Percentiles rank a stretch among this genome's conserved stretches.
These are phyloP conservation scores for Cytospora paraplurivora DNA, from an alignment of 2,329 filamentous ascomycete species.

Conservation along the genomic window DNA sequence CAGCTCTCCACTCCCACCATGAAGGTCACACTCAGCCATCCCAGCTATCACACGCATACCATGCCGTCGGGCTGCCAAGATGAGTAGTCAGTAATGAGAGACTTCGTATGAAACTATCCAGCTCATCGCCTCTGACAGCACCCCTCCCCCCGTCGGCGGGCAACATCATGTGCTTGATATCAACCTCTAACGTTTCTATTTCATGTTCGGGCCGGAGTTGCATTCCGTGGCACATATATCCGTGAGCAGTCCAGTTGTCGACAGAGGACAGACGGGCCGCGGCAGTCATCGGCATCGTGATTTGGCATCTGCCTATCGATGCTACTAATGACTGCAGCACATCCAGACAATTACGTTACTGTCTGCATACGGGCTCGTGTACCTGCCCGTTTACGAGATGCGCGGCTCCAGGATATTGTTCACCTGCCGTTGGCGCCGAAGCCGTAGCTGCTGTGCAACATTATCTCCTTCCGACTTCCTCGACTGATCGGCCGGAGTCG, in stretches of 20 bases:
- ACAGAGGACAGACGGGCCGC: background rate
- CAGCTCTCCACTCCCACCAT: conserved; percentile 4
- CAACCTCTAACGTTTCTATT: no score
- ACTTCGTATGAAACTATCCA: conserved; percentile 10
- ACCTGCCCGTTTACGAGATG: background rate
- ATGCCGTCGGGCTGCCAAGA: conserved; percentile 1
- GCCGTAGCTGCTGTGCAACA: conserved; percentile 11
- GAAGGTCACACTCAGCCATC: background rate
- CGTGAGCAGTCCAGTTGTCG: background rate
- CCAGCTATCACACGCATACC: background rate
- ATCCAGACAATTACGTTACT: background rate
- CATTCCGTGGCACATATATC: background rate
- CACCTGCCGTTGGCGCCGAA: conserved; percentile 9
- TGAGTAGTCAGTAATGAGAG: background rate
- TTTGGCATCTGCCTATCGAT: conserved; percentile 10
- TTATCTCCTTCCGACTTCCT: background rate
- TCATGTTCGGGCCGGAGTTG: background rate
- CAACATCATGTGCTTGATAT: background rate
- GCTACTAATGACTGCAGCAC: conserved; percentile 4
- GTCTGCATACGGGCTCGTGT: background rate
- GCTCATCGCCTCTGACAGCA: background rate
- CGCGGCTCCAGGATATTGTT: conserved; percentile 4
- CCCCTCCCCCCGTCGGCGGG: background rate
- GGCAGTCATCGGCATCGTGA: conserved; percentile 17
- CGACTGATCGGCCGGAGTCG: conserved; percentile 16